Evolutionary conservation across 2,329 filamentous ascomycete species (phyloP).

Genomic region (Raffaelea deltoideospora): DNA sequence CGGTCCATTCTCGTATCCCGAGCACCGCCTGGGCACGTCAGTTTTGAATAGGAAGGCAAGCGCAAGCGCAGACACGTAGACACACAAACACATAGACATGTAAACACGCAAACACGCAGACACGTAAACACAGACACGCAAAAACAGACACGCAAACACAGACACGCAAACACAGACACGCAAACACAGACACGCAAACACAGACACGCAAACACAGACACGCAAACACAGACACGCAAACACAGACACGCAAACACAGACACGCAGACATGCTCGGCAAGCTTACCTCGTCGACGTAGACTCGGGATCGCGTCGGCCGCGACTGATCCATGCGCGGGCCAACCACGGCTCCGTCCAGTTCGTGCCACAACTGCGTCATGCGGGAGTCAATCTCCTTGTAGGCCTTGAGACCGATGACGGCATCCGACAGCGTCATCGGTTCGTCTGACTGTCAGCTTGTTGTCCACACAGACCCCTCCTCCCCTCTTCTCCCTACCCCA

Average conservation of each 20-base stretch:
- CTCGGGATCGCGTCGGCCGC: conserved; percentile 17
- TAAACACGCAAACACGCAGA: no score
- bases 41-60: no score
- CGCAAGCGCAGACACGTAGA: no score
- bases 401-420: conserved; percentile 38
- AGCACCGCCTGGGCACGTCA: conserved; percentile 33
- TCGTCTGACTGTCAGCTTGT: conserved; percentile 20
- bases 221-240: no score
- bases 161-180: no score
- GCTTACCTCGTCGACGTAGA: conserved; percentile 27
- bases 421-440: conserved; percentile 36
- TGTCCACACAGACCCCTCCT: not conserved
- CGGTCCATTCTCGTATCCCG: conserved; percentile 23
- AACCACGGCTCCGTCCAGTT: conserved; percentile 46
- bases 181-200: no score
- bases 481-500: not conserved
- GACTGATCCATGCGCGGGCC: conserved; percentile 39
- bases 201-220: no score
- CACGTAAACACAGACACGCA: no score
- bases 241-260: no score
- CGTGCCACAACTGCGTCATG: conserved; percentile 45
- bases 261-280: no score
- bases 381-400: conserved; percentile 47
- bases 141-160: no score
- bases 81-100: no score